A percentile compares a stretch with the other conserved stretches of the same genome.
These are phyloP conservation scores for Trifolium pratense DNA, from an alignment of 306 rosid genomes.

Conservation along the genomic window DNA sequence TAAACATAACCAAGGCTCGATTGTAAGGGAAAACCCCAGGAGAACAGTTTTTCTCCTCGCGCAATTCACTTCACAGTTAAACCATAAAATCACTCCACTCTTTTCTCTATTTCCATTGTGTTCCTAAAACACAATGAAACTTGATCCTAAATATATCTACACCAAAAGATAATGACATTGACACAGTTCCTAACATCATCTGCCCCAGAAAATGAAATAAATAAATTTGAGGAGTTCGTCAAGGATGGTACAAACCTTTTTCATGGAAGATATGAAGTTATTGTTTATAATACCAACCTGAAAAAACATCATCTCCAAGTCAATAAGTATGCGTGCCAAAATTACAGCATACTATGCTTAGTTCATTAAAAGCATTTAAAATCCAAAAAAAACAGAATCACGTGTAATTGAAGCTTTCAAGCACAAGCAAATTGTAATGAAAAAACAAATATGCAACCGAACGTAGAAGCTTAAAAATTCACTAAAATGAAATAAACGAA, in stretches of 20 bases:
- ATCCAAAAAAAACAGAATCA: background rate
- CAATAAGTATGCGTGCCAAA: constrained; percentile 19
- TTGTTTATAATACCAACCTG: constrained; percentile 76
- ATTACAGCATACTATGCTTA: constrained; percentile 25
- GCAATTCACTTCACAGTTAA: background rate
- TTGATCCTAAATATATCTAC: background rate
- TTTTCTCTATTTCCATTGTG: background rate
- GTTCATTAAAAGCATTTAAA: background rate
- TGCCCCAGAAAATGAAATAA: constrained; percentile 12
- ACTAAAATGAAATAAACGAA: constrained; percentile 17
- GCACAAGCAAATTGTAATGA: constrained; percentile 25
- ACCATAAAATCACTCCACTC: background rate
- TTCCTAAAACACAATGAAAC: constrained; percentile 7
- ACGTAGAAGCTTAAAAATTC: constrained; percentile 21
- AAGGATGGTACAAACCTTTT: constrained; percentile 68
- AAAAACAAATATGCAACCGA: constrained; percentile 16
- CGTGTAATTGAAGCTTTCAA: constrained; percentile 29
- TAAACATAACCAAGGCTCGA: background rate
- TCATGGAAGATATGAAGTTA: constrained; percentile 80
- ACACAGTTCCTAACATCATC: constrained; percentile 8
- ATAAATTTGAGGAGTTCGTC: constrained; percentile 24
- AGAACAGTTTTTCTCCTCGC: background rate
- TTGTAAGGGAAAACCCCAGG: background rate
- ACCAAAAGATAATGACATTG: background rate
- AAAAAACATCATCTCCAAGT: constrained; percentile 37